Evolutionary conservation across 2,329 filamentous ascomycete species (phyloP), one percentile per base, ranked within the genome.

Genomic region (Trichoderma atroviride): DNA sequence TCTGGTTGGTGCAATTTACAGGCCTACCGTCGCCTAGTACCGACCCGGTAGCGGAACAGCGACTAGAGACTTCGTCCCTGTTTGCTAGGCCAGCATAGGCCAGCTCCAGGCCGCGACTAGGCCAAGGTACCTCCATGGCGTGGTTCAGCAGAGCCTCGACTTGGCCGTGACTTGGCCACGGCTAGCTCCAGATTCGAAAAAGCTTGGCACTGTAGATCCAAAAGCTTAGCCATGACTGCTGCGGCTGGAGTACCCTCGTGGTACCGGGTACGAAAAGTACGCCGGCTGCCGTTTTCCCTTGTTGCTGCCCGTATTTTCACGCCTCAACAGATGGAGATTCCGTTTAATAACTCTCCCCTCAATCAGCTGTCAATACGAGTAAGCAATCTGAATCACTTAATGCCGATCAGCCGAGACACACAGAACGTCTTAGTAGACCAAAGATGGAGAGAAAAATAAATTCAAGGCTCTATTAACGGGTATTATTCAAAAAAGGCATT

Each of bases 161-260:
- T 58, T 66, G 37, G 29, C 14, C 19, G 22, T 22, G 63, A 66
- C 63, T 66, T 66, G 19, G 31, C 59, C n/a, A 16, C 27, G 24
- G 22, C 53, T 66, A 66, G 63, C 63, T 66, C 63, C 63, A 66
- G 63, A 66, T 66, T 66, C 62, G 37, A 66, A 58, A 66, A 66
- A 66, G 63, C 63, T 66, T 66, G 63, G 63, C 63, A 37, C 53
- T 58, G 63, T n/a, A 66, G 63, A 66, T 66, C 63, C 27, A 33
- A 65, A 66, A 66, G 63, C 63, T 66, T 66, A 35, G 63, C 63
- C 53, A 47, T 50, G 33, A 43, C 40, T 14, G 13, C 43, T 50
- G 63, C 19, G 31, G 31, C 56, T 37, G 22, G 33, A 52, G 61
- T 56, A 64, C 50, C 19, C 14, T 27, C 13, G 3, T 11, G 5